Evolutionary conservation across 495 filamentous ascomycete species (phyloP).

Genomic region (Pyrenula massariospora): DNA sequence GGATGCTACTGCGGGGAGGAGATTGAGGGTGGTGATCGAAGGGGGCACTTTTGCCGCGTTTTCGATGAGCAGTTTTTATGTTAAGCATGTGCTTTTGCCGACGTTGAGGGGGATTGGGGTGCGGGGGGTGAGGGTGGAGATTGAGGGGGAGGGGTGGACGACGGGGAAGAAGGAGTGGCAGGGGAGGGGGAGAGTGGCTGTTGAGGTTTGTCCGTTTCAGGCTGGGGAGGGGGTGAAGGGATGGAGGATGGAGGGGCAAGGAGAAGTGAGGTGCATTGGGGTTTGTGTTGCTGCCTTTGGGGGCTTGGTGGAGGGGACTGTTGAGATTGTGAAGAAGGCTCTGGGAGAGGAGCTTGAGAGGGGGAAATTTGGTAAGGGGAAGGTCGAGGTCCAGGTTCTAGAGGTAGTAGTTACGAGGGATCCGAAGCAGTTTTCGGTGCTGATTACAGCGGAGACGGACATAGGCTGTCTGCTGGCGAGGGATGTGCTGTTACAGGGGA

Average conservation of each 20-base stretch:
- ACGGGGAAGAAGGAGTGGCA: constrained; percentile 25
- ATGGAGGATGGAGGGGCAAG: not conserved
- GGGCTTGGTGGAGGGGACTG: not conserved
- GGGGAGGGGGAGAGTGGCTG: not conserved
- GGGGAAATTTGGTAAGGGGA: constrained; percentile 13
- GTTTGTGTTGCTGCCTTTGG: not conserved
- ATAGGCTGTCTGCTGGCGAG: constrained; percentile 51
- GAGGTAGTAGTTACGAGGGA: constrained; percentile 43
- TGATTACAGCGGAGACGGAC: constrained; percentile 59
- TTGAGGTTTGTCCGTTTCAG: not conserved
- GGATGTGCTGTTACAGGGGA: constrained; percentile 49
- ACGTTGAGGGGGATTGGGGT: constrained; percentile 53
- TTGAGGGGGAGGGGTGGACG: constrained; percentile 58
- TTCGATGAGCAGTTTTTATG: constrained; percentile 66
- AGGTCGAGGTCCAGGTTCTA: constrained; percentile 30
- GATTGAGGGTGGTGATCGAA: constrained; percentile 46
- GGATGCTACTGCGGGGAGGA: constrained; percentile 17
- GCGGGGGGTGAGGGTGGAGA: constrained; percentile 37
- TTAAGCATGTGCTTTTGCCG: constrained; percentile 63
- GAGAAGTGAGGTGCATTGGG: not conserved
- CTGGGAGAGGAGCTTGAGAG: constrained; percentile 7
- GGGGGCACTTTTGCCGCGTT: constrained; percentile 71
- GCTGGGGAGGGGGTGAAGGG: not conserved
- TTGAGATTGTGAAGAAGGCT: not conserved
- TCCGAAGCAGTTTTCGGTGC: constrained; percentile 52